Percentiles rank a stretch among this genome's conserved stretches.
Evolutionary conservation across 805 yeast species (phyloP).

Genomic region (Cyberlindnera suaveolens): DNA sequence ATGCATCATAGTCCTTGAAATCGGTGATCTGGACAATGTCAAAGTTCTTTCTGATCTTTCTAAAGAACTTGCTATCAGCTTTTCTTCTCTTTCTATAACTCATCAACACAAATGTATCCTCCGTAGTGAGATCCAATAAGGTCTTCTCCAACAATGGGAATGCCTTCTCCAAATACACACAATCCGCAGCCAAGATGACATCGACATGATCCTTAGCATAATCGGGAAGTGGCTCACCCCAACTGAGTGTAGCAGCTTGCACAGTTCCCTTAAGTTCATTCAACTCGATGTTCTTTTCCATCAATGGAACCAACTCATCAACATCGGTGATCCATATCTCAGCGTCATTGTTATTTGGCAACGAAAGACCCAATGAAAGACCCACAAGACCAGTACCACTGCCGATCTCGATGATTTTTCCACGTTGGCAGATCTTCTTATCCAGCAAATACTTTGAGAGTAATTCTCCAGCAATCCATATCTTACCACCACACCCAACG

Average conservation of each 20-base stretch:
- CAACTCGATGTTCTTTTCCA: constrained; percentile 38
- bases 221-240: constrained; percentile 37
- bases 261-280: constrained; percentile 34
- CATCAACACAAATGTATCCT: constrained; percentile 41
- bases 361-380: constrained; percentile 26
- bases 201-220: constrained; percentile 32
- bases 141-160: constrained; percentile 48
- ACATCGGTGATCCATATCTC: constrained; percentile 45
- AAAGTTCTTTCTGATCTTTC: constrained; percentile 28
- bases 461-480: constrained; percentile 57
- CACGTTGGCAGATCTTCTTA: constrained; percentile 11
- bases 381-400: constrained; percentile 58
- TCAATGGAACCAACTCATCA: constrained; percentile 37
- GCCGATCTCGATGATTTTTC: constrained; percentile 44
- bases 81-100: constrained; percentile 49
- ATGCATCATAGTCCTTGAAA: constrained; percentile 30
- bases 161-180: constrained; percentile 50
- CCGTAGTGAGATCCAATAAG: constrained; percentile 34
- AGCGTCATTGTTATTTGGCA: constrained; percentile 4
- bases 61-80: constrained; percentile 30
- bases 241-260: constrained; percentile 35
- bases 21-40: constrained; percentile 26
- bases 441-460: constrained; percentile 37
- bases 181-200: constrained; percentile 51
- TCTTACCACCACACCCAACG: constrained; percentile 56